Conservation (phyloP, 225 moss, liverwort and hornwort genomes). For the Pseudoscleropodium purum region DNA sequence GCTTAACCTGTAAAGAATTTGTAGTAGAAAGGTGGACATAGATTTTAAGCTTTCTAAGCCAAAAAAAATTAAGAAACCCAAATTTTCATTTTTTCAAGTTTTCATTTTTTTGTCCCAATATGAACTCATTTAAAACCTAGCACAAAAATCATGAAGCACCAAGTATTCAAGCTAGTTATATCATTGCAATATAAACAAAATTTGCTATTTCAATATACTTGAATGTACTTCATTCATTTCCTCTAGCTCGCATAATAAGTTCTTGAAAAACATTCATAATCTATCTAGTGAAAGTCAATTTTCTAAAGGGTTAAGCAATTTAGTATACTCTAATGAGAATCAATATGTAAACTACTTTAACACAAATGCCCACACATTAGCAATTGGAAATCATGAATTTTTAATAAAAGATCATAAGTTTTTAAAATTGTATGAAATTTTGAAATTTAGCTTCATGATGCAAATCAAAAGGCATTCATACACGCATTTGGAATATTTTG, state of each 20-base stretch:
- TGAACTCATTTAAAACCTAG: background rate
- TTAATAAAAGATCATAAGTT: no score
- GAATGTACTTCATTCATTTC: background rate
- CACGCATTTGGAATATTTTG: accelerated
- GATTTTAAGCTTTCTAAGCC: background rate
- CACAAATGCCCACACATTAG: no score
- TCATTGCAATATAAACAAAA: background rate
- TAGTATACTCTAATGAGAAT: background rate
- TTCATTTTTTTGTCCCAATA: no score
- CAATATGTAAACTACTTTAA: background rate
- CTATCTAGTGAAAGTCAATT: accelerated
- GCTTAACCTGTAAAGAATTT: background rate
- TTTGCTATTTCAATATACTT: background rate
- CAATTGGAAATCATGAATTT: background rate
- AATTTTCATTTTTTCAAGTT: background rate
- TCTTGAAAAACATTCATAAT: background rate
- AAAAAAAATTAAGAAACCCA: background rate
- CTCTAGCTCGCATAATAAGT: background rate
- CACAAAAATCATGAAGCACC: background rate
- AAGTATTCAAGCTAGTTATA: background rate
- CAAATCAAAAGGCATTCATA: no score
- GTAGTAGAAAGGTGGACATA: accelerated
- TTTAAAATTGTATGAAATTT: background rate
- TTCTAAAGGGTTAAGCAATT: background rate
- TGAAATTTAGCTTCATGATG: no score